Base-by-base conservation (phyloP, 1,284 basidiomycete species). In the Grifola frondosa region DNA sequence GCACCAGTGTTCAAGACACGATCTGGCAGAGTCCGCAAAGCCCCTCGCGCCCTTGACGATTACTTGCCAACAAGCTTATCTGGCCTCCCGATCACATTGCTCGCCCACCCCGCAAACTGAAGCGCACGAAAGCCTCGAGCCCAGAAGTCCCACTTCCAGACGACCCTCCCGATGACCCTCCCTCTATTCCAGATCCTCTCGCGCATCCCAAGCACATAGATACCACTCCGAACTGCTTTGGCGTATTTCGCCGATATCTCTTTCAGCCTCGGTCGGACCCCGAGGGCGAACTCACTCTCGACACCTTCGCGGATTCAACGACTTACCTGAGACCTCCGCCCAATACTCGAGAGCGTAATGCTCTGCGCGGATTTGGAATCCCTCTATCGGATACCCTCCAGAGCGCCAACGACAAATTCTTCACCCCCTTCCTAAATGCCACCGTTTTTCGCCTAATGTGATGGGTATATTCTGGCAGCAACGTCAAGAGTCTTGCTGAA, bases 351-450 rank as follows among this genome's bases (percentile, higher is more conserved):
- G n/a, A n/a, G n/a, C 8, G 15, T 7, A 12, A 36, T 16, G 31
- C 43, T 4, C 16, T 37, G 1, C 30, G 40, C 2, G 39, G 38
- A 0, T 45, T 51, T 9, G 46, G 49, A 2, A 10, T 15, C 2
- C 15, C 24, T 4, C 10, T 35, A 4, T 13, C 7, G 3, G 11
- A 6, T 9, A 13, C 17, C 7, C 23, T n/a, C 2, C 11, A 10
- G 7, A 16, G 21, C 8, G 20, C 38, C 1, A 3, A 7, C 2
- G 13, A 8, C 2, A 42, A 46, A 1, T 56, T 30, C 29, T 30
- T 16, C 10, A 31, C 31, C 2, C 53, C 53, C 1, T 52, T 48
- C 19, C 31, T 23, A 10, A 50, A 46, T 33, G 3, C 28, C 15
- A 36, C 37, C 3, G 31, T 36, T 4, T 42, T 25, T 23, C 26